Percentiles rank a stretch among this genome's conserved stretches.
These are phyloP conservation scores for Moniliella sp. DNA, from an alignment of 1,284 basidiomycete species.

Conservation along the genomic window DNA sequence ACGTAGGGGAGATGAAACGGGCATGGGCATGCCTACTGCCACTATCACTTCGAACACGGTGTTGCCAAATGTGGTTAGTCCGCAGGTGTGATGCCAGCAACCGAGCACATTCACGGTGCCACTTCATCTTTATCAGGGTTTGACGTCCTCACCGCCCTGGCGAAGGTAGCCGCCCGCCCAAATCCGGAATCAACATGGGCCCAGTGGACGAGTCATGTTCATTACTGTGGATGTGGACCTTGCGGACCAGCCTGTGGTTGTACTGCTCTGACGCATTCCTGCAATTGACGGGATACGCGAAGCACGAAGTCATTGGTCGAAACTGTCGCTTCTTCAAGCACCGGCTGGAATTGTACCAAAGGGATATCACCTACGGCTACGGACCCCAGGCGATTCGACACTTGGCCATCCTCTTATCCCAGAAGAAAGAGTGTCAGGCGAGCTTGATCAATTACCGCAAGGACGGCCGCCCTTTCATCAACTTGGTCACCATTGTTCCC, in stretches of 20 bases:
- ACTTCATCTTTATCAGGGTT: too few relatives aligned
- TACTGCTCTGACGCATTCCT: conserved; percentile 15
- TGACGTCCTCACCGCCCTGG: too few relatives aligned
- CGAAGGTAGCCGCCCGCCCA: conserved; percentile 52
- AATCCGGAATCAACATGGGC: conserved; percentile 57
- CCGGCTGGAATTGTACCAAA: conserved; percentile 44
- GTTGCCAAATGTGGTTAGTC: too few relatives aligned
- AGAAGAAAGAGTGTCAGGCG: conserved; percentile 7
- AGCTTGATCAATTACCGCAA: conserved; percentile 21
- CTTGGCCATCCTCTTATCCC: conserved; percentile 9
- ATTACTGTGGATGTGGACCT: conserved; percentile 36
- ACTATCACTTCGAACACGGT: too few relatives aligned
- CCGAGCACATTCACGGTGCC: too few relatives aligned
- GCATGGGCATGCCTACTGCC: too few relatives aligned
- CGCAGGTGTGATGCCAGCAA: too few relatives aligned
- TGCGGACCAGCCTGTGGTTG: conserved; percentile 21
- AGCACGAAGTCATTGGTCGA: conserved; percentile 10
- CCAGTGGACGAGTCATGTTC: conserved; percentile 75
- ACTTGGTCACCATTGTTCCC: conserved; percentile 19
- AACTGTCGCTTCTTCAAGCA: conserved; percentile 26
- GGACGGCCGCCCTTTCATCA: conserved; percentile 15
- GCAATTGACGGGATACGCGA: conserved; percentile 14
- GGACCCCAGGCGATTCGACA: conserved; percentile 4
- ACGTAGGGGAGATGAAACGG: too few relatives aligned
- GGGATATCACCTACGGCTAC: conserved; percentile 43